Base-by-base conservation (phyloP, 1,139 yeast species). In the Candida freyschussii region DNA sequence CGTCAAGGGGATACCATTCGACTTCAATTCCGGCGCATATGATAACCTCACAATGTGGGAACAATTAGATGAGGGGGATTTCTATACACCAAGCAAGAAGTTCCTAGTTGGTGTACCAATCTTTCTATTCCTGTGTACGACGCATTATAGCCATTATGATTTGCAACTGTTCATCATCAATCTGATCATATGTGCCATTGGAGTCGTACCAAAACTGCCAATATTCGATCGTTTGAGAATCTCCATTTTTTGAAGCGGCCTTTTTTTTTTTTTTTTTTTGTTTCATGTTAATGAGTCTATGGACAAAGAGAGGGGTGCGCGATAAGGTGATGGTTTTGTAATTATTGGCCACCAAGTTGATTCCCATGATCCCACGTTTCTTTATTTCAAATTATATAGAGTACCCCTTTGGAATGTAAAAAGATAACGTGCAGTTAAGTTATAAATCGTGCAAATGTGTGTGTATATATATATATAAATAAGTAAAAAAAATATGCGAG, bases 21-120 rank as follows among this genome's bases (percentile, higher is more conserved):
- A 91, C 49, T 87, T 89, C 64, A 91, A 89, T 56, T 81, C 86
- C 24, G 98, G 98, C 26, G 97, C 97, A 0, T 91, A 83, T 59
- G 98, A 91, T 57, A 81, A 86, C 54, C 70, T 91, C 50, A 91
- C 96, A 18, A 85, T 91, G 96, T 91, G 98, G 98, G 98, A 91
- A 60, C 98, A 91, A 61, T 81, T 91, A 45, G 96, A 91, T 59
- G 81, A 89, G 52, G 98, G 97, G 41, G 96, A 87, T 55, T 95
- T 87, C 58, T 91, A 89, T 58, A 91, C 98, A 0, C 98, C 98
- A 6, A 79, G 96, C 17, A 87, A 91, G 67, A 91, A 91, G 61
- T 91, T 87, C 55, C 67, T 91, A 49, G 74, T 89, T 65, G 77
- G 85, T 39, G 96, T 91, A 12, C 98, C 98, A 24, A 84, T 91